Base-by-base conservation (phyloP, 2,329 filamentous ascomycete genomes). In the Drechslerella stenobrocha region DNA sequence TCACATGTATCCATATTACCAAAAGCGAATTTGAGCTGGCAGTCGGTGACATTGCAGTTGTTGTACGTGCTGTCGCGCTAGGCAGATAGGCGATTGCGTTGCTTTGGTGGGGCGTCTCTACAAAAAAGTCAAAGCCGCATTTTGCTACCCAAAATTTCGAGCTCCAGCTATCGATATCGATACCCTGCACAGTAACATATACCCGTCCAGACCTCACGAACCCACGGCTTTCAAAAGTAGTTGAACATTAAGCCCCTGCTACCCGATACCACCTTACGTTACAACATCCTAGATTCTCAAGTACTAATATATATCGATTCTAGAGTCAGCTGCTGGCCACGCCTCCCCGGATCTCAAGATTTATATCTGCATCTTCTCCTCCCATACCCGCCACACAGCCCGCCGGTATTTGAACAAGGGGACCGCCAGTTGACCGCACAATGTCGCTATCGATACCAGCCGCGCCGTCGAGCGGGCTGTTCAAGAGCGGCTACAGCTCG, bases 371-470 rank as follows among this genome's bases (percentile, higher is more conserved):
- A 37, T 37, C 34, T 15, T 15, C 7, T 20, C 37, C 37, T 5
- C 22, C 13, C 5, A 18, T 42, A 2, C 37, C 4, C 3, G 18
- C 22, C 37, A n/a, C 15, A 20, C 15, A n/a, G 52, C 84, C 83
- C 73, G 73, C 78, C 4, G 83, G 86, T 18, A 77, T 77, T 1
- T 76, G 75, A 47, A 73, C 75, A n/a, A 15, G 53, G 40, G 52
- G 40, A 30, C 35, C 24, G 45, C 15, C 35, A 15, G 23, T n/a
- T 34, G 42, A 53, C 15, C 42, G 22, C 47, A 80, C 72, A 74
- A 97, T 98, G 93, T 98, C 93, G 79, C 85, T 98, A 77, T 89
- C 90, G 76, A 95, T 98, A 76, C 93, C 93, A 71, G 89, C 86
- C 78, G 92, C 93, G 74, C 93, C 93, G 70, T 96, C 96, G 78